phyloP scores from a whole-genome alignment of 139 green algal genomes.

The Ostreobium quekettii region DNA sequence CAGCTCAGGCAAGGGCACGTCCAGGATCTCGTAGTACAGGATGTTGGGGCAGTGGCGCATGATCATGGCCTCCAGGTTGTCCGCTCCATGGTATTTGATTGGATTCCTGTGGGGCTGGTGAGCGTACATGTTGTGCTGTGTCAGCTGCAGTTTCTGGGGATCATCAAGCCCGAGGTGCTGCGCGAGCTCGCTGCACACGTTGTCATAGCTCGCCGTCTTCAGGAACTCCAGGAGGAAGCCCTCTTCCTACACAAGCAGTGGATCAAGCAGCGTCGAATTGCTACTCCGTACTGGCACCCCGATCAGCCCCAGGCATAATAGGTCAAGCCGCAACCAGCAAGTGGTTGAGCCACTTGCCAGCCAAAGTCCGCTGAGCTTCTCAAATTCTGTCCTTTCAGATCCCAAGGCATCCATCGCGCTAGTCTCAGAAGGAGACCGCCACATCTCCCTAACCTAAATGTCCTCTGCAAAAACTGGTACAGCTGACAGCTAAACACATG shows the following conservation, averaged over 20 bases:
- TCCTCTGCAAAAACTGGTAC: too few relatives aligned
- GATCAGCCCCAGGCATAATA: background rate
- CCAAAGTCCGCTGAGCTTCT: background rate
- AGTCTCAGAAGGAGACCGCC: background rate
- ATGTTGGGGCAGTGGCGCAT: slow-evolving; percentile 40
- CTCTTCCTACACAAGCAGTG: slow-evolving; percentile 32
- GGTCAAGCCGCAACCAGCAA: background rate
- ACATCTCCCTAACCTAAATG: too few relatives aligned
- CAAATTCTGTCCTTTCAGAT: background rate
- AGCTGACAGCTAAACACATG: too few relatives aligned
- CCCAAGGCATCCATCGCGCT: background rate
- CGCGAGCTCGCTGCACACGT: slow-evolving; percentile 46
- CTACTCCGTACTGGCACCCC: too few relatives aligned
- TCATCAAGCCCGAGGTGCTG: slow-evolving; percentile 24
- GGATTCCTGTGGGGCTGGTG: slow-evolving; percentile 32
- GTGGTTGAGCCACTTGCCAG: too few relatives aligned
- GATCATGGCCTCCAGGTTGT: slow-evolving; percentile 61
- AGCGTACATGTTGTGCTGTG: slow-evolving; percentile 73
- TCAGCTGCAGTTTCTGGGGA: slow-evolving; percentile 52
- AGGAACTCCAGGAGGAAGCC: slow-evolving; percentile 75
- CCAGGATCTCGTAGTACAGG: slow-evolving; percentile 91
- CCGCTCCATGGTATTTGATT: slow-evolving; percentile 44
- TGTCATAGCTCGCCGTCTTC: slow-evolving; percentile 67
- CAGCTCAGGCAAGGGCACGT: slow-evolving; percentile 72
- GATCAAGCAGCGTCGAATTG: too few relatives aligned